Percentiles rank a stretch among this genome's conserved stretches.
These are phyloP conservation scores for Penicillium sp. DNA, from an alignment of 2,329 filamentous ascomycete species.

Conservation along the genomic window DNA sequence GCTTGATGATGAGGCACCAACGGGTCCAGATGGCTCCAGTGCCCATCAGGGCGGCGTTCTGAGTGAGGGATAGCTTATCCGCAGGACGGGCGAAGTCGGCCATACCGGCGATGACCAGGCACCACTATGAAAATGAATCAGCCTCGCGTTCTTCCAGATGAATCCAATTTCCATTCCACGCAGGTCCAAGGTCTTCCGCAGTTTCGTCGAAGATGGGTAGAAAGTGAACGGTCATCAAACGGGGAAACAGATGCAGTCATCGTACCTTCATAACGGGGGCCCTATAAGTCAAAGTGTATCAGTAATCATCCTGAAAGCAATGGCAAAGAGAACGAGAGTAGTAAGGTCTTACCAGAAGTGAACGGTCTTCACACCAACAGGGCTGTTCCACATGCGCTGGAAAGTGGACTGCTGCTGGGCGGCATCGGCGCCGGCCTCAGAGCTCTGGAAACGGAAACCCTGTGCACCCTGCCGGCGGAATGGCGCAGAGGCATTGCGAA, in stretches of 20 bases:
- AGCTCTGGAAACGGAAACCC: conserved; percentile 69
- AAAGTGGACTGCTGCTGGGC: conserved; percentile 54
- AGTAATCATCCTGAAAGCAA: not conserved
- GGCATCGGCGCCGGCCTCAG: conserved; percentile 51
- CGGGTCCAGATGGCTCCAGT: conserved; percentile 97
- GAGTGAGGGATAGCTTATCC: conserved; percentile 87
- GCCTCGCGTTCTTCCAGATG: not conserved
- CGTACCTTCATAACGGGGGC: conserved; percentile 86
- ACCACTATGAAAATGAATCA: conserved; percentile 62
- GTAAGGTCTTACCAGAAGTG: conserved; percentile 76
- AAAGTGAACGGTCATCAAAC: conserved; percentile 3
- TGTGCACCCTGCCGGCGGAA: conserved; percentile 52
- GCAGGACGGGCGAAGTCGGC: conserved; percentile 88
- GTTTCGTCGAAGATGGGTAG: not conserved
- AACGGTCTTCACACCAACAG: conserved; percentile 83
- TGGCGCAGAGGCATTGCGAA: conserved; percentile 55
- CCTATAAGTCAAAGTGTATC: conserved; percentile 49
- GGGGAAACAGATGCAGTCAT: conserved; percentile 8
- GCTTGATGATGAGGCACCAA: conserved; percentile 97
- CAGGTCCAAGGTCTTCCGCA: not conserved
- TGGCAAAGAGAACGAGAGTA: not conserved
- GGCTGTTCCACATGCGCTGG: conserved; percentile 79
- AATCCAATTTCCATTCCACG: not conserved
- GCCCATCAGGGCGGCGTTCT: conserved; percentile 84
- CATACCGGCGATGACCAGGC: conserved; percentile 85